Evolutionary conservation across 1,139 yeast species (phyloP).

Genomic region (Geotrichum fermentans): DNA sequence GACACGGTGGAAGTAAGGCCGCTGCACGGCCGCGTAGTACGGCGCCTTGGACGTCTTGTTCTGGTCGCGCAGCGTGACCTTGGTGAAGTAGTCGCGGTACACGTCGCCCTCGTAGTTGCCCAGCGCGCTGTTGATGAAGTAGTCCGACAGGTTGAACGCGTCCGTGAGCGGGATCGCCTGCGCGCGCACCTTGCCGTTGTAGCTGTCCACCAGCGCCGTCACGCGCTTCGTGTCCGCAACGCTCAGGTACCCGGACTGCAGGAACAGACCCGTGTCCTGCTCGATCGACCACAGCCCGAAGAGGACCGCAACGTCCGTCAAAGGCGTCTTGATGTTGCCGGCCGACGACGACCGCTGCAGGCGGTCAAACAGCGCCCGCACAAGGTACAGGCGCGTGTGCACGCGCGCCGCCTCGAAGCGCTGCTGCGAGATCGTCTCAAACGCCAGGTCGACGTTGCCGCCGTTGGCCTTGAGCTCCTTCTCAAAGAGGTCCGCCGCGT

Average conservation of each 20-base stretch:
- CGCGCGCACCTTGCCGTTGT: slow-evolving; percentile 46
- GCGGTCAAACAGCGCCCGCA: slow-evolving; percentile 34
- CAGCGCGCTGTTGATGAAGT: slow-evolving; percentile 76
- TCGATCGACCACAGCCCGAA: slow-evolving; percentile 72
- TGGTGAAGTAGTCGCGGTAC: slow-evolving; percentile 62
- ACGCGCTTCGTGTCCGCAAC: slow-evolving; percentile 37
- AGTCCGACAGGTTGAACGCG: slow-evolving; percentile 81
- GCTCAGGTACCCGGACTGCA: slow-evolving; percentile 55
- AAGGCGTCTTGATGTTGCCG: slow-evolving; percentile 37
- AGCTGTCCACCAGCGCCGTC: slow-evolving; percentile 36
- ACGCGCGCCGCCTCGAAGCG: slow-evolving; percentile 38
- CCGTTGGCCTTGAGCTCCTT: slow-evolving; percentile 24
- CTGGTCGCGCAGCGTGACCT: slow-evolving; percentile 38
- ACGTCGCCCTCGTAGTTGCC: slow-evolving; percentile 84
- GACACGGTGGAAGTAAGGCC: slow-evolving; percentile 38
- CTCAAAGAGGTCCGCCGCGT: slow-evolving; percentile 28
- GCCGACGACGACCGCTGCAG: slow-evolving; percentile 21
- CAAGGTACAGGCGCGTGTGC: slow-evolving; percentile 35
- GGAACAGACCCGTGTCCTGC: slow-evolving; percentile 68
- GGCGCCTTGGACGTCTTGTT: slow-evolving; percentile 34
- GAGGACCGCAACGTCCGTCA: slow-evolving; percentile 50
- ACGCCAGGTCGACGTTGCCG: slow-evolving; percentile 32
- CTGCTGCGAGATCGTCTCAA: slow-evolving; percentile 37
- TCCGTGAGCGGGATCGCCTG: slow-evolving; percentile 83
- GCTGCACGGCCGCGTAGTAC: slow-evolving; percentile 38